phyloP scores from a whole-genome alignment of 2,329 filamentous ascomycete species.

The Gaeumannomyces tritici region DNA sequence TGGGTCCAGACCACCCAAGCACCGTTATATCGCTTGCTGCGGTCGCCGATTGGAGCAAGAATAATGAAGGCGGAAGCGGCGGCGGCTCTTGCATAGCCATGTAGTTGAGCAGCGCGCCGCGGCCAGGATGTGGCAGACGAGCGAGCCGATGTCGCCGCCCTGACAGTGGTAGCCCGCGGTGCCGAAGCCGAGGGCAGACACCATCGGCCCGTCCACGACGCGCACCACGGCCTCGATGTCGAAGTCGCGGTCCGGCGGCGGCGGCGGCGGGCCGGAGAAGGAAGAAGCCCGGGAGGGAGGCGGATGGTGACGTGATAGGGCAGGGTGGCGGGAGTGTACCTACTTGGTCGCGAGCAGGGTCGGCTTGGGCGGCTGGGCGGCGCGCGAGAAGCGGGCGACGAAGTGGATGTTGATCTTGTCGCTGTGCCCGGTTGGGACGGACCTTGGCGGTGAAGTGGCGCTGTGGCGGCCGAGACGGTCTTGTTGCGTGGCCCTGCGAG shows the following conservation, averaged over 20 bases:
- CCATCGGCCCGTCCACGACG: conserved; percentile 40
- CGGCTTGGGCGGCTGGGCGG: conserved; percentile 34
- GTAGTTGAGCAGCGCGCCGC: conserved; percentile 4
- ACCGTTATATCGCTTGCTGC: too few species aligned
- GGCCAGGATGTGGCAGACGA: conserved; percentile 8
- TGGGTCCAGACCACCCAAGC: too few species aligned
- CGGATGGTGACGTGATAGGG: conserved; percentile 49
- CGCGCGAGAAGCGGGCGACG: conserved; percentile 41
- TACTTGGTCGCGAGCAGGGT: conserved; percentile 37
- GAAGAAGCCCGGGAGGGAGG: conserved; percentile 43
- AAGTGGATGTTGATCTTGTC: conserved; percentile 38
- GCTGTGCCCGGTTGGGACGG: conserved; percentile 24
- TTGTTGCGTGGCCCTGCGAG: conserved; percentile 6
- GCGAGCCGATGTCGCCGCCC: conserved; percentile 44
- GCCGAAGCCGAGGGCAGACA: conserved; percentile 37
- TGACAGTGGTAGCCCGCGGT: conserved; percentile 38
- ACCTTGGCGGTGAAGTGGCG: conserved; percentile 33
- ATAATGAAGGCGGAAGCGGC: too few species aligned
- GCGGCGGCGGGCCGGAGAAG: conserved; percentile 36
- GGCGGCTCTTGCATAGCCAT: conserved; percentile 8
- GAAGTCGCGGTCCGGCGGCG: conserved; percentile 34
- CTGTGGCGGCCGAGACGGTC: conserved; percentile 34
- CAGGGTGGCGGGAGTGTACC: conserved; percentile 37
- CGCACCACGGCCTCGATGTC: conserved; percentile 25
- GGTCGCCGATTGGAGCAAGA: too few species aligned